Conservation (phyloP, 2,329 filamentous ascomycete genomes). For the Penicillium sp. region DNA sequence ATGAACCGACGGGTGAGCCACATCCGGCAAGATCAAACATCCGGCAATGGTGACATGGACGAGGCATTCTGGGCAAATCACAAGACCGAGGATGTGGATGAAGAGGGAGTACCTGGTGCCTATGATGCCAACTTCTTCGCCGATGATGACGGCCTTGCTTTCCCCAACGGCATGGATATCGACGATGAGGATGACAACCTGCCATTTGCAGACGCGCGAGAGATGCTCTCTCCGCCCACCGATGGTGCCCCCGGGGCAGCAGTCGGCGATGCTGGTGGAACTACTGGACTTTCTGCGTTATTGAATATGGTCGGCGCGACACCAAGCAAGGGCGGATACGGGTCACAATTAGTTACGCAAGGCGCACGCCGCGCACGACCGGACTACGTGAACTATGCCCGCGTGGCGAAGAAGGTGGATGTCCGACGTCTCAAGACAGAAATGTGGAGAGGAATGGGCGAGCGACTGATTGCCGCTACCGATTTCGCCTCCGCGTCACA, state of each 20-base stretch:
- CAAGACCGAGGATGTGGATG: constrained; percentile 59
- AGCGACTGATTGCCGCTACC: constrained; percentile 42
- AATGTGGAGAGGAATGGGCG: constrained; percentile 67
- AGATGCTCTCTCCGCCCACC: constrained; percentile 50
- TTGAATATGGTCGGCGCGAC: constrained; percentile 46
- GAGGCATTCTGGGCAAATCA: constrained; percentile 90
- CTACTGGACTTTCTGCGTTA: constrained; percentile 44
- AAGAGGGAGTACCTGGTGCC: constrained; percentile 70
- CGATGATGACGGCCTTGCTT: constrained; percentile 66
- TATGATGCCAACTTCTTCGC: constrained; percentile 97
- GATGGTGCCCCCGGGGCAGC: constrained; percentile 39
- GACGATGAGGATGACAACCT: constrained; percentile 54
- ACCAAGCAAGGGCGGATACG: constrained; percentile 58
- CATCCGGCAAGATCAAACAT: constrained; percentile 54
- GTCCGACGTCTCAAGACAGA: constrained; percentile 67
- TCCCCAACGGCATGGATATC: constrained; percentile 51
- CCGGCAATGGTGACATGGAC: constrained; percentile 79
- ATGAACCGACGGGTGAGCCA: constrained; percentile 50
- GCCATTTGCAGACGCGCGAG: constrained; percentile 54
- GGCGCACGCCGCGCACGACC: constrained; percentile 61
- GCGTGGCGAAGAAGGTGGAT: constrained; percentile 70
- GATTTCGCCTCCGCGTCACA: constrained; percentile 37
- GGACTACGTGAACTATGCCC: constrained; percentile 69
- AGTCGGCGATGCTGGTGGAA: constrained; percentile 37
- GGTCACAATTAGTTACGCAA: constrained; percentile 66